Evolutionary conservation across 768 basidiomycete genomes (phyloP), one percentile per base, ranked within the genome.

Genomic region (Pleurotus giganteus): DNA sequence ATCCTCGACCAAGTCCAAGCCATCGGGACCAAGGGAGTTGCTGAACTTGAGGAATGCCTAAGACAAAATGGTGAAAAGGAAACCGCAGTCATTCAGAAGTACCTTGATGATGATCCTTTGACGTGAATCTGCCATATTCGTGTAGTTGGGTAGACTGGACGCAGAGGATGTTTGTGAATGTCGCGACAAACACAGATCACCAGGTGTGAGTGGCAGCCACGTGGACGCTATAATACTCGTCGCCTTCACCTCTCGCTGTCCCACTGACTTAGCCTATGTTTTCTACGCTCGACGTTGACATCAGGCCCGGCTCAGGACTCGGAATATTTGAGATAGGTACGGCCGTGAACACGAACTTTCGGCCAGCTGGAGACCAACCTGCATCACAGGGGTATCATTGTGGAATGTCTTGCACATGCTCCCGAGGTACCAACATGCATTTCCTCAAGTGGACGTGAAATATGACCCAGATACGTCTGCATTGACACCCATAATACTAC

Each of bases 41-140:
- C 89, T 90, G 66, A 90, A 92, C 70, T 94, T 94, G 47, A 90
- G 79, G 65, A 93, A 93, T 41, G 91, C 86, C 89, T 92, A 58
- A 37, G 52, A 6, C 23, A 11, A 24, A 50, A 27, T 23, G 39
- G 43, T 47, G 24, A 13, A 17, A 13, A 32, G 32, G 23, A 27
- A 17, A 28, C 6, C 8, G 21, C 11, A 17, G 46, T 32, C 11
- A 17, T 15, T 28, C 7, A 17, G 7, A 54, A 61, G 21, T 31
- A 74, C 81, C 69, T 80, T 80, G 34, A 83, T 74, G 41, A 81
- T 79, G 2, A 65, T 68, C 49, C 77, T 67, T 64, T 81, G 80
- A 24, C 77, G 74, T 29, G 67, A 64, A 60, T 80, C 75, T 24
- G 78, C 68, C 79, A 79, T 80, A 26, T 5, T 46, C 46, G 59